A percentile compares a stretch with the other conserved stretches of the same genome.
These are phyloP conservation scores for Gonapodya prolifera DNA, from an alignment of 192 early-diverging fungal genomes.

Conservation along the genomic window DNA sequence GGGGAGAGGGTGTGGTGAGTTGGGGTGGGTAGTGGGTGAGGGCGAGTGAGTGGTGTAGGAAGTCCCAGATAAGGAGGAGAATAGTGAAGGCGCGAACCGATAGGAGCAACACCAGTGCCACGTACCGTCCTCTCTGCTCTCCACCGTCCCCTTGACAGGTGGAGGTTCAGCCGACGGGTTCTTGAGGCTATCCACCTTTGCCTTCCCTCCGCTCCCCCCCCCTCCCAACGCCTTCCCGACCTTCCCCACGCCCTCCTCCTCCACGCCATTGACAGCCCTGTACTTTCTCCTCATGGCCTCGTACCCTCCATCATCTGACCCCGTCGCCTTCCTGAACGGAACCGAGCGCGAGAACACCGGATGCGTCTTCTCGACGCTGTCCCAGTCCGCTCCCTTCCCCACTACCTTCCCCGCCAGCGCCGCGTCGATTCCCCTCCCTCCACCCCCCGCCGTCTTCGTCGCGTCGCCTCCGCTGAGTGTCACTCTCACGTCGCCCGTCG, in stretches of 20 bases:
- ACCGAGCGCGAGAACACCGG: background rate
- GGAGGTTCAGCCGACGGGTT: background rate
- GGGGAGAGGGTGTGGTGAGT: no score
- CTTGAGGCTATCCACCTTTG: no score
- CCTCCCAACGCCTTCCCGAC: background rate
- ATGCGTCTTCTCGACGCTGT: background rate
- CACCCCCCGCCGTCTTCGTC: background rate
- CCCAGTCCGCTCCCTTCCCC: background rate
- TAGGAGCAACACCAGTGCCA: no score
- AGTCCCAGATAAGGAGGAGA: no score
- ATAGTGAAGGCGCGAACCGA: no score
- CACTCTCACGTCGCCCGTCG: background rate
- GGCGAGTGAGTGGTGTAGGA: no score
- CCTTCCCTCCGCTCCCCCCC: background rate
- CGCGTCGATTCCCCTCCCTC: background rate
- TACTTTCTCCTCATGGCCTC: background rate
- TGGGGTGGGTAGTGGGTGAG: no score
- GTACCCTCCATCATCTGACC: background rate
- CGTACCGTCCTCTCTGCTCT: no score
- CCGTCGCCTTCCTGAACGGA: background rate
- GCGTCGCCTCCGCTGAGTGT: background rate
- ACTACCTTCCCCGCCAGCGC: background rate
- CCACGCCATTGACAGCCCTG: background rate
- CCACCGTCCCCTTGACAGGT: no score
- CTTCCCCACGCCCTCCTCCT: background rate